phyloP scores from a whole-genome alignment of 2,329 filamentous ascomycete genomes.

The Pseudovirgaria hyperparasitica region DNA sequence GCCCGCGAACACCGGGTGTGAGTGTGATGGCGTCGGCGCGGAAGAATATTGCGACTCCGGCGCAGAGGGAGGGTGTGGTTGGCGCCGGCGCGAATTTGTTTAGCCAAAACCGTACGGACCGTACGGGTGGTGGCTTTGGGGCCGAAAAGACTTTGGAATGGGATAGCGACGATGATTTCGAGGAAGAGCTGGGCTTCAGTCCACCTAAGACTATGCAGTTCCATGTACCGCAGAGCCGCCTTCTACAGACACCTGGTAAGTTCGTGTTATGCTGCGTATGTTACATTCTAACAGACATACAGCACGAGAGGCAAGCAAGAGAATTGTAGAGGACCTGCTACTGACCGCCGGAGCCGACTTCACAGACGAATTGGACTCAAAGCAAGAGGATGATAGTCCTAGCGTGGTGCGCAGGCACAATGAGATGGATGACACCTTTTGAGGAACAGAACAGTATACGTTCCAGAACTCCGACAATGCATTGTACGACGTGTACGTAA shows the following conservation, averaged over 20 bases:
- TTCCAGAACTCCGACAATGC: too few relatives aligned
- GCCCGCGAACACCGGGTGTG: constrained; percentile 61
- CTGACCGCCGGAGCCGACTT: constrained; percentile 55
- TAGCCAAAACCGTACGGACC: too few relatives aligned
- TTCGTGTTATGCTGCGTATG: constrained; percentile 3
- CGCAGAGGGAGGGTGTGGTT: too few relatives aligned
- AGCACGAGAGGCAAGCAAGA: constrained; percentile 69
- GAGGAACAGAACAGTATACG: too few relatives aligned
- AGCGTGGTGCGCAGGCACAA: constrained; percentile 33
- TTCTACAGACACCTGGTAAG: constrained; percentile 69
- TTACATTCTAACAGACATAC: constrained; percentile 5
- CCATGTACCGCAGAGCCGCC: constrained; percentile 60
- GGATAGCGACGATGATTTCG: constrained; percentile 59
- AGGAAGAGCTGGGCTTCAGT: constrained; percentile 49
- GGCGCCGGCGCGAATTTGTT: too few relatives aligned
- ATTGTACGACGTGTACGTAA: too few relatives aligned
- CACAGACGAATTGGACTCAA: constrained; percentile 31
- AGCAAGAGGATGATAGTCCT: constrained; percentile 32
- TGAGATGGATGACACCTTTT: constrained; percentile 37
- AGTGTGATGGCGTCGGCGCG: constrained; percentile 64
- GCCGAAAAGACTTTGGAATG: constrained; percentile 36
- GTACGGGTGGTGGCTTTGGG: constrained; percentile 33
- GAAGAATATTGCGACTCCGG: too few relatives aligned
- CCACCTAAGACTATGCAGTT: constrained; percentile 92
- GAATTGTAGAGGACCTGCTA: constrained; percentile 70